These are phyloP conservation scores for Larix kaempferi DNA, from an alignment of 75 land plant species.

Conservation along the genomic window DNA sequence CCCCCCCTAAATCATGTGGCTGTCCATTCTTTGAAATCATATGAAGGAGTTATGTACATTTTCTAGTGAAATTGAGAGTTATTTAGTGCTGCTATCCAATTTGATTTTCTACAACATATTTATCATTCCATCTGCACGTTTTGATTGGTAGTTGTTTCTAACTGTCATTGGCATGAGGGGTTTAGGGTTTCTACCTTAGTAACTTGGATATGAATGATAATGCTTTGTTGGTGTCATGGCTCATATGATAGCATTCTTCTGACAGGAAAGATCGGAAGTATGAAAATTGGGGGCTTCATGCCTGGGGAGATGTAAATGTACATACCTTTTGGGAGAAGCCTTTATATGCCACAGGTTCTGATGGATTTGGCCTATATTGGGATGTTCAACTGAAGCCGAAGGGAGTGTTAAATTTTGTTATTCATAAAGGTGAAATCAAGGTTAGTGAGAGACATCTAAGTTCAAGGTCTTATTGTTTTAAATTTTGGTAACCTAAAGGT, in stretches of 20 bases:
- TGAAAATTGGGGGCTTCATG: slow-evolving; percentile 47
- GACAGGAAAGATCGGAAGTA: slow-evolving; percentile 30
- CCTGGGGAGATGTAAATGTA: slow-evolving; percentile 29
- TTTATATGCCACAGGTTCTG: slow-evolving; percentile 22
- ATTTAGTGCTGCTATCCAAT: too few species aligned
- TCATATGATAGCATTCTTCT: neutral
- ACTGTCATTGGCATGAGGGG: too few species aligned
- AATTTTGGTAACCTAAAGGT: neutral
- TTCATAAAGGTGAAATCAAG: slow-evolving; percentile 36
- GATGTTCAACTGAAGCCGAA: slow-evolving; percentile 17
- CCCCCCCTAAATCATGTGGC: too few species aligned
- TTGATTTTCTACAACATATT: too few species aligned
- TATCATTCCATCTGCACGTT: too few species aligned
- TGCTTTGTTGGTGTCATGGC: too few species aligned
- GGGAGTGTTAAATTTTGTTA: slow-evolving; percentile 24
- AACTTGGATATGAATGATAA: too few species aligned
- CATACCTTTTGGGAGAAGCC: slow-evolving; percentile 35
- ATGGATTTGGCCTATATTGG: slow-evolving; percentile 47
- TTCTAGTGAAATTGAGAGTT: too few species aligned
- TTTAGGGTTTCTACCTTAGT: too few species aligned
- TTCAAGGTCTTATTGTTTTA: neutral
- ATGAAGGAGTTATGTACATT: too few species aligned
- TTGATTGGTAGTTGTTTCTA: too few species aligned
- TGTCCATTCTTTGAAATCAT: too few species aligned
- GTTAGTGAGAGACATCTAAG: slow-evolving; percentile 11